Evolutionary conservation across 2,329 filamentous ascomycete species (phyloP).

Genomic region (Thermomyces lanuginosus): DNA sequence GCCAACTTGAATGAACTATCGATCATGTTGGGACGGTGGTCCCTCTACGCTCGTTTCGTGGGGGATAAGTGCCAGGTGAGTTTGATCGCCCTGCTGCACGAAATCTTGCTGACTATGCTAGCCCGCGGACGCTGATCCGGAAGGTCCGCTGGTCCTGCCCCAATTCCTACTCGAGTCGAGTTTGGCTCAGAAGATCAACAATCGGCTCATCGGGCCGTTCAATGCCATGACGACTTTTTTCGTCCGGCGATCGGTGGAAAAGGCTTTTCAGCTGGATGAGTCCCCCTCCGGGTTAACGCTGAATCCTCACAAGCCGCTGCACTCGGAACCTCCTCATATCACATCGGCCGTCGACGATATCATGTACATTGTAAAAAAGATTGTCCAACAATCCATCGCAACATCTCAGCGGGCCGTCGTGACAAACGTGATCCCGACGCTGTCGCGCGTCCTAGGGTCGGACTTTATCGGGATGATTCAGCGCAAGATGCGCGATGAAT

Average conservation of each 20-base stretch:
- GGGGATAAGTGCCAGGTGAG: slow-evolving; percentile 59
- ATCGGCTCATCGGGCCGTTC: slow-evolving; percentile 63
- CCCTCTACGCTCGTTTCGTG: slow-evolving; percentile 77
- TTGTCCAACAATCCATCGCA: slow-evolving; percentile 69
- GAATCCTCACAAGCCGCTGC: slow-evolving; percentile 53
- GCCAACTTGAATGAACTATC: slow-evolving; percentile 72
- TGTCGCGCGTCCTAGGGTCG: slow-evolving; percentile 63
- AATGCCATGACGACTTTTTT: slow-evolving; percentile 92
- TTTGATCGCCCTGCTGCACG: slow-evolving; percentile 6
- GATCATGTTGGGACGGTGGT: slow-evolving; percentile 86
- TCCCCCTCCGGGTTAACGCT: slow-evolving; percentile 64
- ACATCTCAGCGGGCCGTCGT: slow-evolving; percentile 72
- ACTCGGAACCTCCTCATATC: slow-evolving; percentile 72
- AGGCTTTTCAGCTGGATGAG: slow-evolving; percentile 93
- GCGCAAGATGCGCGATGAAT: slow-evolving; percentile 92
- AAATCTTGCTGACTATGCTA: slow-evolving; percentile 3
- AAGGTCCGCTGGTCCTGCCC: slow-evolving; percentile 44
- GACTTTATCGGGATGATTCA: slow-evolving; percentile 97
- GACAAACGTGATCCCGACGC: slow-evolving; percentile 57
- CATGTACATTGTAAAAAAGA: slow-evolving; percentile 96
- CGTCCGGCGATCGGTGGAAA: slow-evolving; percentile 89
- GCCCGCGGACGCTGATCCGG: slow-evolving; percentile 34
- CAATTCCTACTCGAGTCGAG: slow-evolving; percentile 63
- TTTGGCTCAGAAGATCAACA: slow-evolving; percentile 59
- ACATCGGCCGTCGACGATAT: slow-evolving; percentile 94